Conservation (phyloP, 108 stramenopile genomes). For the Nannochloropsis salina region DNA sequence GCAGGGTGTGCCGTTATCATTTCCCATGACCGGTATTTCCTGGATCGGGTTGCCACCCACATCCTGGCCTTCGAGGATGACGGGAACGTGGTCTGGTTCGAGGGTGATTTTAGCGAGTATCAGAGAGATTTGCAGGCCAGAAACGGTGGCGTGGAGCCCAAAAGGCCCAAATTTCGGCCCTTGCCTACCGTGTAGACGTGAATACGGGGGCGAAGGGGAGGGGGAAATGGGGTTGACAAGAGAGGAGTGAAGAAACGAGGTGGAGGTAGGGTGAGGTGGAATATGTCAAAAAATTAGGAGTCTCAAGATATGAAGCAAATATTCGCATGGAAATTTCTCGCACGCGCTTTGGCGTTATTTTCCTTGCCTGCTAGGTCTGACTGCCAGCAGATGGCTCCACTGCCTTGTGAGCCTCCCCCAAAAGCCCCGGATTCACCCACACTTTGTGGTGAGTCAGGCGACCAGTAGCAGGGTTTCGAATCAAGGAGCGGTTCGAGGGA, state of each 20-base stretch:
- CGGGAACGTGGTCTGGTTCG: conserved; percentile 35
- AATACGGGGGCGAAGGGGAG: no score
- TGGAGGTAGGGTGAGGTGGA: no score
- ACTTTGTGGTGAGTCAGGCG: not conserved
- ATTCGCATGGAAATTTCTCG: no score
- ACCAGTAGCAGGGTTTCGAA: not conserved
- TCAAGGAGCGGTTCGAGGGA: not conserved
- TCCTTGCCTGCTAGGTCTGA: no score
- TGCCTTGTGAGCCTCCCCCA: not conserved
- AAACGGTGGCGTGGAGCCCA: conserved; percentile 38
- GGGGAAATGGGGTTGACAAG: no score
- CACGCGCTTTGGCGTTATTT: no score
- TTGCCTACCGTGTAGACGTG: conserved; percentile 27
- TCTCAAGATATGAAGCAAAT: no score
- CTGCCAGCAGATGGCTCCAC: no score
- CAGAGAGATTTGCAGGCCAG: conserved; percentile 33
- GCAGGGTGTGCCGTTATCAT: conserved; percentile 88
- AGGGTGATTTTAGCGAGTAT: conserved; percentile 43
- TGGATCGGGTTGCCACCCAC: conserved; percentile 86
- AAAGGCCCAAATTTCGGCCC: conserved; percentile 49
- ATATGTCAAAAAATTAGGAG: no score
- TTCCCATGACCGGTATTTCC: conserved; percentile 88
- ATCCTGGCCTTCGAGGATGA: conserved; percentile 92
- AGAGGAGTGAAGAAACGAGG: no score
- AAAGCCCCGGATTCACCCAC: not conserved